Percentiles rank a stretch among this genome's conserved stretches.
Evolutionary conservation across 768 basidiomycete genomes (phyloP).

Genomic region (Lactarius indigo): DNA sequence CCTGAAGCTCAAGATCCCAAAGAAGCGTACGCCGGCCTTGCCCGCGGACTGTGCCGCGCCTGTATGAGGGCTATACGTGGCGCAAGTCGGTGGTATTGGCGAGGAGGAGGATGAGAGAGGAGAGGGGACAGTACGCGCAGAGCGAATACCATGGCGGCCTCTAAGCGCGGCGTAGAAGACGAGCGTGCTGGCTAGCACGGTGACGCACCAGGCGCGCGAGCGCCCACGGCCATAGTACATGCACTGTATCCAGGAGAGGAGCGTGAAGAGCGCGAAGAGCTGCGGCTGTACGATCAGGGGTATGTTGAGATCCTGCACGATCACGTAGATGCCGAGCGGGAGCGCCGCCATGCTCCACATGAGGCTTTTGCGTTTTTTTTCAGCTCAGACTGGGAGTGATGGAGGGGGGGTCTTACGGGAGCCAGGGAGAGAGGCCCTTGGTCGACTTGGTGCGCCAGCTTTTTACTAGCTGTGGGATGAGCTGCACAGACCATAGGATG

Average conservation of each 20-base stretch:
- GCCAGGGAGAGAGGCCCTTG: conserved; percentile 60
- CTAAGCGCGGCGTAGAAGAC: conserved; percentile 51
- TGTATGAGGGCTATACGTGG: conserved; percentile 35
- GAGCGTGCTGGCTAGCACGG: conserved; percentile 39
- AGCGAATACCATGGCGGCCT: conserved; percentile 57
- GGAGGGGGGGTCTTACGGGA: conserved; percentile 45
- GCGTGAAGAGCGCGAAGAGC: conserved; percentile 54
- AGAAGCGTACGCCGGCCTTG: conserved; percentile 39
- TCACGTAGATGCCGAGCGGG: conserved; percentile 65
- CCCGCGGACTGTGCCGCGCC: conserved; percentile 37
- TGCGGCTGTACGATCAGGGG: conserved; percentile 70
- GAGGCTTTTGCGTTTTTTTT: conserved; percentile 36
- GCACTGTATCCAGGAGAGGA: conserved; percentile 72
- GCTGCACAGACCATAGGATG: conserved; percentile 61
- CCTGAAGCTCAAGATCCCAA: conserved; percentile 60
- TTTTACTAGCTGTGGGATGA: conserved; percentile 73
- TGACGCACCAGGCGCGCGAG: conserved; percentile 34
- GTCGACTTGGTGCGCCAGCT: conserved; percentile 65
- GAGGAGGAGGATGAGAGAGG: too few species aligned
- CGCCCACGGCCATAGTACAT: conserved; percentile 56
- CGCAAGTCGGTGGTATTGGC: too few species aligned
- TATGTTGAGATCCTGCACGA: conserved; percentile 63
- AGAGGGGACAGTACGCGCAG: conserved; percentile 40
- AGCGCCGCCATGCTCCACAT: conserved; percentile 58
- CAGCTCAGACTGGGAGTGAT: neutral